Conservation (phyloP, 352 stramenopile genomes). For the Saprolegnia parasitica region DNA sequence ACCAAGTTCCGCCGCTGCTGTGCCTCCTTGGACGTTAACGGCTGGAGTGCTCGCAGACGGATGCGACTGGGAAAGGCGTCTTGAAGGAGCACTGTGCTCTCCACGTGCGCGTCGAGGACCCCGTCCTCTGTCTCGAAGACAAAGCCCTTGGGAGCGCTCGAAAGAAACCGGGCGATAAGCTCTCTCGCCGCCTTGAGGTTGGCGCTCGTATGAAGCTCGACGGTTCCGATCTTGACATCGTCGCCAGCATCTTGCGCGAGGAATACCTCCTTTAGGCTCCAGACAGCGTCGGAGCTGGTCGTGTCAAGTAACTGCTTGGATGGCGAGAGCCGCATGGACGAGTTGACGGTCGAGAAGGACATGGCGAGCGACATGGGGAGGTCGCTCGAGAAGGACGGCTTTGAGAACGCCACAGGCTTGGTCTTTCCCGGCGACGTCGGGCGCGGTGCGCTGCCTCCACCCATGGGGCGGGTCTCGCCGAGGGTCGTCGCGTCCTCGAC, state of each 20-base stretch:
- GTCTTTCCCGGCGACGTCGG: neutral
- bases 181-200: conserved; percentile 14
- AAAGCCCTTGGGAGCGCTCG: conserved; percentile 3
- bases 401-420: neutral
- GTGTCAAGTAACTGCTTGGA: neutral
- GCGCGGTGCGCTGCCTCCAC: neutral
- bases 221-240: conserved; percentile 3
- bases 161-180: conserved; percentile 18
- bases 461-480: neutral
- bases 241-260: neutral
- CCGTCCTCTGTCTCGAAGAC: neutral
- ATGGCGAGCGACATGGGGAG: conserved; percentile 5
- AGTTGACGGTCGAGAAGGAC: neutral
- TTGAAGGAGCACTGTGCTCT: neutral
- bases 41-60: neutral
- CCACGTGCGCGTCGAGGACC: neutral
- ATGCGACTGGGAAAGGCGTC: conserved; percentile 3
- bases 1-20: conserved; percentile 1
- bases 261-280: conserved; percentile 7
- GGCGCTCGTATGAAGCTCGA: conserved; percentile 5
- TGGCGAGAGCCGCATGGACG: neutral
- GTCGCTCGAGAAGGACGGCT: conserved; percentile 3
- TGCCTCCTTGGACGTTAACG: conserved; percentile 6
- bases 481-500: neutral
- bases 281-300: neutral